Evolutionary conservation across 2,329 filamentous ascomycete species (phyloP).

Genomic region (Aspergillus aculeatus): DNA sequence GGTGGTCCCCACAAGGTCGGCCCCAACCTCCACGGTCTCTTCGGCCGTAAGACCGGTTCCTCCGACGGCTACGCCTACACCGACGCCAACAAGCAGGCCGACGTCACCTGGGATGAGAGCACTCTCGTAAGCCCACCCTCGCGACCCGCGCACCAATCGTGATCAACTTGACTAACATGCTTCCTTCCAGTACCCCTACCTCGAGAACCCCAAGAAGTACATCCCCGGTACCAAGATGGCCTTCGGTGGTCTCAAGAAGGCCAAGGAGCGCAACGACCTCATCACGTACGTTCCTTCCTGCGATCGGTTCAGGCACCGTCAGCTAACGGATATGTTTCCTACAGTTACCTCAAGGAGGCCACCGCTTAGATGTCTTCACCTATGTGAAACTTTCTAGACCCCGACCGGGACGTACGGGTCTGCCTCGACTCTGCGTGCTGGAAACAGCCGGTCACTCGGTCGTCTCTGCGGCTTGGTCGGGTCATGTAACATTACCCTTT

Average conservation of each 20-base stretch:
- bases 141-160: background rate
- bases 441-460: slow-evolving; percentile 21
- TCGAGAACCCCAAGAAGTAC: slow-evolving; percentile 99
- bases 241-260: slow-evolving; percentile 99
- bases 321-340: slow-evolving; percentile 18
- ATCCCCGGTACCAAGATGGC: slow-evolving; percentile 99
- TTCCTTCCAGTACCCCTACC: slow-evolving; percentile 76
- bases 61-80: slow-evolving; percentile 95
- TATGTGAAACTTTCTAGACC: slow-evolving; percentile 8
- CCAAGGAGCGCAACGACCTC: slow-evolving; percentile 97
- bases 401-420: slow-evolving; percentile 1
- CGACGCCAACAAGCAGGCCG: slow-evolving; percentile 99
- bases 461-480: slow-evolving; percentile 24
- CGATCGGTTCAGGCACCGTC: background rate
- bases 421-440: slow-evolving; percentile 18
- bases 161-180: slow-evolving; percentile 14
- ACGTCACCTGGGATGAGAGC: slow-evolving; percentile 80
- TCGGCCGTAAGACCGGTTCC: slow-evolving; percentile 90
- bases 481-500: slow-evolving; percentile 42
- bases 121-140: slow-evolving; percentile 66
- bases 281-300: slow-evolving; percentile 72
- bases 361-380: slow-evolving; percentile 32
- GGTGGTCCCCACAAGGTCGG: slow-evolving; percentile 97
- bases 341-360: slow-evolving; percentile 41
- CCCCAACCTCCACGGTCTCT: slow-evolving; percentile 94